Evolutionary conservation across 495 filamentous ascomycete species (phyloP).

Genomic region (Jackrogersella multiformis): DNA sequence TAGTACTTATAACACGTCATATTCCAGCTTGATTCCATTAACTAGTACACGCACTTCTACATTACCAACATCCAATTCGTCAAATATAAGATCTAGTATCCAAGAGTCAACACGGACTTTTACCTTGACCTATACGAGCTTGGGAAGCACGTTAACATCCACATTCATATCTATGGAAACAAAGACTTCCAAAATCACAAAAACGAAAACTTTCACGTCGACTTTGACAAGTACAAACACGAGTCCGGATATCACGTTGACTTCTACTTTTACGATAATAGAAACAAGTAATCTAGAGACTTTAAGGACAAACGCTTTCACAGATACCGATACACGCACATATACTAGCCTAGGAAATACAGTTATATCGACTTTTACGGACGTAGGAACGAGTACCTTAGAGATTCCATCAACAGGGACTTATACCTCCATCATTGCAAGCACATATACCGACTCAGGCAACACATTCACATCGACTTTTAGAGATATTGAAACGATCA

Average conservation of each 20-base stretch:
- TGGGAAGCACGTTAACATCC: constrained; percentile 18
- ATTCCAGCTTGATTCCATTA: too few relatives aligned
- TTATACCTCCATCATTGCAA: constrained; percentile 14
- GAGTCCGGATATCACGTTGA: constrained; percentile 8
- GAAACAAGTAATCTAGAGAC: not conserved
- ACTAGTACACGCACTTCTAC: not conserved
- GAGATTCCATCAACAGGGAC: not conserved
- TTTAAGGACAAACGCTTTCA: constrained; percentile 10
- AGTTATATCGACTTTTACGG: constrained; percentile 26
- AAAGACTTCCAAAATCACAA: constrained; percentile 12
- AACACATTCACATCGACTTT: constrained; percentile 24
- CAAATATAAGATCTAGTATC: not conserved
- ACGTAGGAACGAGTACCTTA: not conserved
- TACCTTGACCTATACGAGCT: constrained; percentile 5
- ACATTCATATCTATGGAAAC: constrained; percentile 17
- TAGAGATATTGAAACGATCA: not conserved
- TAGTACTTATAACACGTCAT: constrained; percentile 4
- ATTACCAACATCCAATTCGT: not conserved
- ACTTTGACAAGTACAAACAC: constrained; percentile 28
- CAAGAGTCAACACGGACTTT: not conserved
- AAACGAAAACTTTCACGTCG: not conserved
- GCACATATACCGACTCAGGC: constrained; percentile 16
- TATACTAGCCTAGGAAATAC: constrained; percentile 16
- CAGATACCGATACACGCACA: constrained; percentile 22
- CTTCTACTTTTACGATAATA: constrained; percentile 18